phyloP scores from a whole-genome alignment of 768 basidiomycete species.

The Daedaleopsis nitida region DNA sequence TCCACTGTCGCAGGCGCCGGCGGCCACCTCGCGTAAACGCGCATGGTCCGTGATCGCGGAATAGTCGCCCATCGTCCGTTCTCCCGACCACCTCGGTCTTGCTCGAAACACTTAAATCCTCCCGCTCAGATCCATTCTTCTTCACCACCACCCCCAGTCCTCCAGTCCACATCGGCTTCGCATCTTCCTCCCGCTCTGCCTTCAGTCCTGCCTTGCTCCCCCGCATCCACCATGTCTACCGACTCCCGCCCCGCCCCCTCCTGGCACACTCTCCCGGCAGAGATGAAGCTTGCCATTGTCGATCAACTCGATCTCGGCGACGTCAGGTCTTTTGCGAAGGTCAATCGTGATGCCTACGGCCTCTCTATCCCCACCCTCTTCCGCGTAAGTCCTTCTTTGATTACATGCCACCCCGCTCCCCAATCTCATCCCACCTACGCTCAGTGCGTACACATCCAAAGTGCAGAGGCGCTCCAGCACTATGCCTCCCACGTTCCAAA shows the following conservation, averaged over 20 bases:
- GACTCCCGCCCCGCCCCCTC: constrained; percentile 10
- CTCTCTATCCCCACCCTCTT: constrained; percentile 62
- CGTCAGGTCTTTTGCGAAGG: constrained; percentile 48
- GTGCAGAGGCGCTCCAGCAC: constrained; percentile 45
- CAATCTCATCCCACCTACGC: constrained; percentile 1
- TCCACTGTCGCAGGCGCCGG: constrained; percentile 2
- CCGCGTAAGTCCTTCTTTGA: constrained; percentile 42
- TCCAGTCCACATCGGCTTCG: neutral
- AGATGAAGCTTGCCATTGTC: constrained; percentile 64
- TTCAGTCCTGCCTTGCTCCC: neutral
- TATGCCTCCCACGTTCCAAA: constrained; percentile 62
- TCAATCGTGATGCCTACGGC: constrained; percentile 51
- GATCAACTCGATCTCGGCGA: constrained; percentile 48
- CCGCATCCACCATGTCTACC: constrained; percentile 13
- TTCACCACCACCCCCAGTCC: constrained; percentile 3
- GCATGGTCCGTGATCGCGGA: constrained; percentile 19
- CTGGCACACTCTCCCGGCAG: constrained; percentile 64
- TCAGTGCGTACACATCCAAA: constrained; percentile 53
- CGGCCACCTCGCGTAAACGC: constrained; percentile 10
- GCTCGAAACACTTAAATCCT: neutral
- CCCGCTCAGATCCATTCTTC: neutral
- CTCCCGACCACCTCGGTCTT: constrained; percentile 23
- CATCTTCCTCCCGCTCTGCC: neutral
- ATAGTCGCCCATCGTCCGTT: constrained; percentile 2
- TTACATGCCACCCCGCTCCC: neutral